Base-by-base conservation (phyloP, 192 early-diverging fungal genomes). In the Backusella macrospora region DNA sequence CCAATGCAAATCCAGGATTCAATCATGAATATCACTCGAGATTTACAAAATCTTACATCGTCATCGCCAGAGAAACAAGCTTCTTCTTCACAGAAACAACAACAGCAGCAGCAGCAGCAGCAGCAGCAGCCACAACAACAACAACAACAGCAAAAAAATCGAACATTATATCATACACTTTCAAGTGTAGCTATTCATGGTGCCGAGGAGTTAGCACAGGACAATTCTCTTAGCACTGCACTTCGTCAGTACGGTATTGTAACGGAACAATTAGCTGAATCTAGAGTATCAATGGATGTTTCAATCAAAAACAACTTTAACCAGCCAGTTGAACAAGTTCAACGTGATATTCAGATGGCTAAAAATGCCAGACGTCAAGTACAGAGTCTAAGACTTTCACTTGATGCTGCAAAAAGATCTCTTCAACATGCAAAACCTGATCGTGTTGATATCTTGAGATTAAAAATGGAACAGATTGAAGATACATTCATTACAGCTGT, bases 1-100 rank as follows among this genome's bases (percentile, higher is more conserved):
- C 52, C 52, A 8, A 59, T 59, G 52, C 52, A 59, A 59, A 59
- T 59, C 9, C 52, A 59, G 26, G 52, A 59, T 10, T 59, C 52
- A 10, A 59, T 59, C 13, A 12, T 59, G 26, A 59, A 29, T 12
- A 59, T 59, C 13, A 59, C 52, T 23, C 52, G 52, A n/a, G 52
- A 59, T 59, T 59, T 59, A 26, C 52, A 59, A 59, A 23, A 26
- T 10, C 26, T 59, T 18, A 59, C 52, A 59, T 59, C 52, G 9
- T 23, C 52, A 59, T 59, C 52, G 9, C 18, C 52, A 59, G 52
- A 59, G 26, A 59, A 59, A n/a, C 21, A 59, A 5, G 21, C 21
- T 18, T 34, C 29, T 34, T 34, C 29, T 34, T 52, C 49, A 21
- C 52, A 59, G 12, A 9, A 55, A 26, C 52, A 59, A n/a, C 0